Conservation (phyloP, 345 rosid species). For the Arabidopsis suecica region DNA sequence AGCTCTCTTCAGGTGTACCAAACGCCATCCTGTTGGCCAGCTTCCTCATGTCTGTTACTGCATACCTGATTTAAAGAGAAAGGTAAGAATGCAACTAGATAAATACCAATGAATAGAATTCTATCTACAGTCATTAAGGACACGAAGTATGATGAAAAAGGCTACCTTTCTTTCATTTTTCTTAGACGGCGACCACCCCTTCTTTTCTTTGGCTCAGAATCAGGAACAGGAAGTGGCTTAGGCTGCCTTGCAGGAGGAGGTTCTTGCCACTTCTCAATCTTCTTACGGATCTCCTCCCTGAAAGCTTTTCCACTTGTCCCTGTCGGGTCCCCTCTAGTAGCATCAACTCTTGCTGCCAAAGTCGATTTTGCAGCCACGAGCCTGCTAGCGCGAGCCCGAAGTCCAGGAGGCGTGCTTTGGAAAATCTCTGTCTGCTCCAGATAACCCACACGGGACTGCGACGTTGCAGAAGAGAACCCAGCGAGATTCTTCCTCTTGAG, state of each 20-base stretch:
- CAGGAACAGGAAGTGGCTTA: conserved; percentile 97
- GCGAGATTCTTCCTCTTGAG: conserved; percentile 94
- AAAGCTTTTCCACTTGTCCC: conserved; percentile 77
- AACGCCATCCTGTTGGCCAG: conserved; percentile 97
- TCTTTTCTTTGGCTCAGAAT: conserved; percentile 97
- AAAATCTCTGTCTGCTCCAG: conserved; percentile 87
- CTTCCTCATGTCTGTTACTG: conserved; percentile 95
- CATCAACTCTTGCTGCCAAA: conserved; percentile 87
- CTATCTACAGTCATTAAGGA: background rate
- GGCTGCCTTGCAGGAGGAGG: conserved; percentile 99
- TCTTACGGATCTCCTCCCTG: conserved; percentile 75
- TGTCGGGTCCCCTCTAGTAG: conserved; percentile 78
- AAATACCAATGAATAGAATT: conserved; percentile 1
- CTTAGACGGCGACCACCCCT: conserved; percentile 96
- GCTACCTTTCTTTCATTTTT: conserved; percentile 96
- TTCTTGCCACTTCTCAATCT: conserved; percentile 98
- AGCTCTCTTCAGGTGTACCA: conserved; percentile 96
- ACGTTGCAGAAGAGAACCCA: conserved; percentile 91
- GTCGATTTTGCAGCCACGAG: conserved; percentile 87
- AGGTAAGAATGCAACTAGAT: background rate
- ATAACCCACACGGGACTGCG: conserved; percentile 82
- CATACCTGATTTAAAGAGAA: conserved; percentile 60
- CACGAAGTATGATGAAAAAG: background rate
- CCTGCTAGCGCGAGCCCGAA: conserved; percentile 78
- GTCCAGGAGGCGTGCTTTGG: conserved; percentile 80